A percentile compares a stretch with the other conserved stretches of the same genome.
Evolutionary conservation across 257 asterid species (phyloP).

Genomic region (Striga asiatica): DNA sequence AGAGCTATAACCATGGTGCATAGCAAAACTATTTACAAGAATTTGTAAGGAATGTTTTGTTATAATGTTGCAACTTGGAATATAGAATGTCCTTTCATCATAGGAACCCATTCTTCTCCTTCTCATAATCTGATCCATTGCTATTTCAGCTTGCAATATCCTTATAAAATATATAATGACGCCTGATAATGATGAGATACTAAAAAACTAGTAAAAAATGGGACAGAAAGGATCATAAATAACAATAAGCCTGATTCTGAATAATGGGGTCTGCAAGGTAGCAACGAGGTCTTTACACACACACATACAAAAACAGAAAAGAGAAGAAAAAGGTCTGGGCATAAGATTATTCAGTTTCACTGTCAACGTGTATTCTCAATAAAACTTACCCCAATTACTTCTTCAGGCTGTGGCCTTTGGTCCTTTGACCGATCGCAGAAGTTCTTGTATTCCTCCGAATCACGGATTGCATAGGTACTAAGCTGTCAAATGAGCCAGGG

Average conservation of each 20-base stretch:
- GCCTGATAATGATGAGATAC: not conserved
- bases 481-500: constrained; percentile 34
- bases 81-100: no score
- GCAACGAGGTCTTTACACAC: not conserved
- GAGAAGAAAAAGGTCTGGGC: not conserved
- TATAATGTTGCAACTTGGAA: no score
- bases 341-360: constrained; percentile 2
- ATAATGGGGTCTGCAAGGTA: not conserved
- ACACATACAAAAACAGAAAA: not conserved
- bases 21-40: no score
- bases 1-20: no score
- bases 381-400: constrained; percentile 76
- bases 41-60: no score
- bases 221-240: not conserved
- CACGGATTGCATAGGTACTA: constrained; percentile 80
- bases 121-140: no score
- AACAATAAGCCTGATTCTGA: not conserved
- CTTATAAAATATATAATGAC: no score
- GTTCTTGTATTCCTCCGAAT: constrained; percentile 95
- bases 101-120: no score
- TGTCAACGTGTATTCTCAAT: not conserved
- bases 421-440: constrained; percentile 88
- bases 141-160: no score
- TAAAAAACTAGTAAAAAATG: not conserved
- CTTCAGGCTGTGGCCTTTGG: constrained; percentile 94